A percentile compares a stretch with the other conserved stretches of the same genome.
Conservation (phyloP, 371 early-diverging fungal genomes). For the Rhizopus stolonifer region DNA sequence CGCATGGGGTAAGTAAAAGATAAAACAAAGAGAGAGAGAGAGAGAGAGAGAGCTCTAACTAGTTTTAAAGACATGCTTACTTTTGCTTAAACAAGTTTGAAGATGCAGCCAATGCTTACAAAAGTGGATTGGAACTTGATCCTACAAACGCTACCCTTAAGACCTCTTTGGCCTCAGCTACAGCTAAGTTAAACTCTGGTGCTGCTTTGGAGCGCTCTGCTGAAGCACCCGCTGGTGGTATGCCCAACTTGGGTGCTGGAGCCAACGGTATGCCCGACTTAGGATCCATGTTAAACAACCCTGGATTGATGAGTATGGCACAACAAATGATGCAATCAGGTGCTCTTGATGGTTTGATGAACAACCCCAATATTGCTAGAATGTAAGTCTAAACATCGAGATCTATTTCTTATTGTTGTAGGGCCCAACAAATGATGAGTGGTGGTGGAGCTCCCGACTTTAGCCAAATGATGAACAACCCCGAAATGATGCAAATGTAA, state of each 20-base stretch:
- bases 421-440: constrained; percentile 80
- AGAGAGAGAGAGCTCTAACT: too few species aligned
- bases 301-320: constrained; percentile 92
- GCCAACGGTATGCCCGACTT: constrained; percentile 62
- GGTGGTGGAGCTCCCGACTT: constrained; percentile 56
- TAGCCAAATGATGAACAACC: constrained; percentile 76
- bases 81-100: constrained; percentile 81
- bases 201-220: constrained; percentile 37
- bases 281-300: constrained; percentile 80
- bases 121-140: constrained; percentile 88
- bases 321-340: constrained; percentile 93
- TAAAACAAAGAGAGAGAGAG: too few species aligned
- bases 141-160: constrained; percentile 79
- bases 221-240: constrained; percentile 28
- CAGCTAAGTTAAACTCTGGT: constrained; percentile 36
- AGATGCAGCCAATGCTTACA: constrained; percentile 89
- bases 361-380: constrained; percentile 82
- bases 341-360: constrained; percentile 80
- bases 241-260: constrained; percentile 46
- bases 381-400: constrained; percentile 56
- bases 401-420: constrained; percentile 12
- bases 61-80: constrained; percentile 79
- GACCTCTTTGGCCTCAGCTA: constrained; percentile 62
- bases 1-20: constrained; percentile 74
- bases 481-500: constrained; percentile 74